Base-by-base conservation (phyloP, 139 green algal genomes). In the Helicosporidium sp. region DNA sequence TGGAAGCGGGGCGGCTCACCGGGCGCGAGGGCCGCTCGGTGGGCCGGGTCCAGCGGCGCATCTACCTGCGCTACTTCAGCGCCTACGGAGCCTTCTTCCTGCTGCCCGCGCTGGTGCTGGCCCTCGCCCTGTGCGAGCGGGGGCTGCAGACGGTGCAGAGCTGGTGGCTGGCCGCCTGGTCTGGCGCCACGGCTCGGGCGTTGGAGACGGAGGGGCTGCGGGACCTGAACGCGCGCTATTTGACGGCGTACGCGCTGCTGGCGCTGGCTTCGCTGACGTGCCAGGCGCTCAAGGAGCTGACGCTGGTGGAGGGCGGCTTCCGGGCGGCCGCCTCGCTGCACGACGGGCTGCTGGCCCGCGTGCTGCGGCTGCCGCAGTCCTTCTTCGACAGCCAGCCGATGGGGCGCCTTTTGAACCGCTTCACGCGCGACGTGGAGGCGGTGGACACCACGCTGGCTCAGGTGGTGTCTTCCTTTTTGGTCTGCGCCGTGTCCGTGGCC, bases 341-440 rank as follows among this genome's bases (percentile, higher is more conserved):
- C 26, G 49, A 43, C 28, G n/a, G 43, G 4, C 50, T 78, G 46
- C 52, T 82, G 28, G 16, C 40, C 1, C 64, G 57, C 39, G 58
- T 85, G 23, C 48, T 86, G 42, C 55, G 74, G 4, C 70, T 88
- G 57, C 79, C 79, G 28, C 87, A 87, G 80, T 60, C 55, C 19
- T 92, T 92, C 56, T 92, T 82, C 57, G 76, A 92, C 61, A 70
- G 65, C n/a, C 75, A 85, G 51, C 79, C 80, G 40, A 78, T 72
- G 19, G 77, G 79, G 22, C 68, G 77, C 23, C 65, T 92, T 33
- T 54, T 87, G 22, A 92, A 92, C 64, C 62, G 80, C 18, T 84
- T 92, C 52, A 84, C 78, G 36, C 77, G 75, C 43, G 82, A 92
- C 65, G 79, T 60, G 3, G 80, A 92, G 57, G 55, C 72, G 0